Percentiles rank a stretch among this genome's conserved stretches.
These are phyloP conservation scores for Penicillium mononematosum DNA, from an alignment of 495 filamentous ascomycete genomes.

Conservation along the genomic window DNA sequence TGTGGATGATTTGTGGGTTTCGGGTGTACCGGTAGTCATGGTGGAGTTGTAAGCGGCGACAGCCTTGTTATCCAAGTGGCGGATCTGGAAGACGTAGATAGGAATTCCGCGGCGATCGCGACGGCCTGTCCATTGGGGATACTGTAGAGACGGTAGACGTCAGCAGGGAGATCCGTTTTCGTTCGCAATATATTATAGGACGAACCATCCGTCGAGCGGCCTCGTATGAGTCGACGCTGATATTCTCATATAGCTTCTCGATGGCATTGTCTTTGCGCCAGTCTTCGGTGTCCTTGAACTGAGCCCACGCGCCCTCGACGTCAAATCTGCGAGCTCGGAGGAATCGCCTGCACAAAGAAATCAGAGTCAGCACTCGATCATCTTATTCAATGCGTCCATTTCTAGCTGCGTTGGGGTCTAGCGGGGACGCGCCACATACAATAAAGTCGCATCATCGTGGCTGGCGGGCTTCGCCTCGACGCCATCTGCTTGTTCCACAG, in stretches of 20 bases:
- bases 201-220: conserved; percentile 70
- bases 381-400: not conserved
- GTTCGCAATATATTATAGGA: conserved; percentile 5
- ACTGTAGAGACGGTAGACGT: conserved; percentile 46
- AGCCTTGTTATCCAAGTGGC: conserved; percentile 74
- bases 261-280: conserved; percentile 81
- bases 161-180: not conserved
- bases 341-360: conserved; percentile 57
- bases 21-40: conserved; percentile 55
- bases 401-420: conserved; percentile 7
- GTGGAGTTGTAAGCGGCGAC: conserved; percentile 71
- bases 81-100: conserved; percentile 84
- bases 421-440: conserved; percentile 54
- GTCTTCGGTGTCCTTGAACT: conserved; percentile 86
- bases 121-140: conserved; percentile 90
- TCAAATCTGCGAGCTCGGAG: conserved; percentile 76
- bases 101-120: conserved; percentile 86
- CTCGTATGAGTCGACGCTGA: conserved; percentile 80
- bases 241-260: conserved; percentile 69
- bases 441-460: conserved; percentile 77
- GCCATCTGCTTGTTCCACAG: conserved; percentile 32
- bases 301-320: conserved; percentile 68
- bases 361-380: conserved; percentile 5
- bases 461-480: conserved; percentile 45
- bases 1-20: conserved; percentile 51